Base-by-base conservation (phyloP, 192 early-diverging fungal species). In the Geranomyces michiganensis region DNA sequence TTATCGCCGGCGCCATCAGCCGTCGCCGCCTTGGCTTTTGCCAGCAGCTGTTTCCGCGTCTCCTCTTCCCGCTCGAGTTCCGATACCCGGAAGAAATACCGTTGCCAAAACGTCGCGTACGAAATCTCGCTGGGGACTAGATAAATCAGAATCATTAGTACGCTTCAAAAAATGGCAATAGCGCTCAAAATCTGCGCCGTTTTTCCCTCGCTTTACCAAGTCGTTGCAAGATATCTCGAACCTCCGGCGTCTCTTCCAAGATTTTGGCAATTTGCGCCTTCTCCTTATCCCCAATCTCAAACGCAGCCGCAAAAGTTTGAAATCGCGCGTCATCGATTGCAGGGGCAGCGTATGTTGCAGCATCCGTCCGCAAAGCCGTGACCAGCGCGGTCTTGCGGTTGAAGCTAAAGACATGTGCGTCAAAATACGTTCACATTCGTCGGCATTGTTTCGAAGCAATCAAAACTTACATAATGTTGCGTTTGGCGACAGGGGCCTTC, bases 31-130 rank as follows among this genome's bases (percentile, higher is more conserved):
- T 21, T 19, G 24, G 53, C 30, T 27, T 56, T 58, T 19, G 59
- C 43, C 49, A 65, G 59, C n/a, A 29, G 76, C 74, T 70, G 56
- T 49, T 74, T 64, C 77, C 71, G 24, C 76, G 53, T 59, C 60
- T 43, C 46, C 69, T 84, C 82, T 62, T 81, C 72, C 14, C 77
- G 60, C 13, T 84, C 79, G 0, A 84, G 44, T 64, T 84, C 77
- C 1, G 32, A 27, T 0, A 81, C 68, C 14, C 62, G 46, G 59
- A 76, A 84, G 67, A 77, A 81, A 64, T 84, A 84, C 3, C 82
- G 73, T 13, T 62, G 56, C 82, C 82, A 84, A 55, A 84, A 84
- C 13, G 67, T 69, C 1, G 75, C 68, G 27, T 79, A 62, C 1
- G 74, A 66, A 7, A 77, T 64, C 15, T 67, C 19, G 8, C 56